These are phyloP conservation scores for Cymbopogon flexuosus DNA, from an alignment of 202 grass and related monocot species.

Conservation along the genomic window DNA sequence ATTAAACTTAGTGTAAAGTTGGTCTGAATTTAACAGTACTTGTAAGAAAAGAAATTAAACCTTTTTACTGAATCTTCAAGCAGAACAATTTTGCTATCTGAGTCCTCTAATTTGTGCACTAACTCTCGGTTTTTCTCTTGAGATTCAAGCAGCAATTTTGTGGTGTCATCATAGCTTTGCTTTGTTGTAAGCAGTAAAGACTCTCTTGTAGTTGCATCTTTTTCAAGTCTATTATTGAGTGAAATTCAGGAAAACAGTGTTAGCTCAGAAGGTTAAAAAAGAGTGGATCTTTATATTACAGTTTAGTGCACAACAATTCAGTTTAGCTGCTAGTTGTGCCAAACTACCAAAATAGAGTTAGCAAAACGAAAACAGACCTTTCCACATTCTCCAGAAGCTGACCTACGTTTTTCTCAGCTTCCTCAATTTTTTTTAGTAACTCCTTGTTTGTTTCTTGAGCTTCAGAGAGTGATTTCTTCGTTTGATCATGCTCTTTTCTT, in stretches of 20 bases:
- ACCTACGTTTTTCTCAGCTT: conserved; percentile 41
- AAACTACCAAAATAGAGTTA: conserved; percentile 25
- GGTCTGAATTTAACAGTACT: conserved; percentile 25
- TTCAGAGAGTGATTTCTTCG: conserved; percentile 53
- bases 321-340: conserved; percentile 36
- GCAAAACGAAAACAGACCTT: conserved; percentile 39
- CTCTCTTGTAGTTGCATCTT: conserved; percentile 47
- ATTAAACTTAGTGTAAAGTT: conserved; percentile 9
- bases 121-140: conserved; percentile 49
- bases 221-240: conserved; percentile 54
- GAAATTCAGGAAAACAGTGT: conserved; percentile 21
- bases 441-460: conserved; percentile 55
- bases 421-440: conserved; percentile 45
- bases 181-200: conserved; percentile 50
- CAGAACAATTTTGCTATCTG: conserved; percentile 44
- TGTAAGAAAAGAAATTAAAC: conserved; percentile 35
- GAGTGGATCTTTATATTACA: conserved; percentile 11
- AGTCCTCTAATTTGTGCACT: conserved; percentile 37
- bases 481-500: conserved; percentile 49
- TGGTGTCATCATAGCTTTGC: conserved; percentile 55
- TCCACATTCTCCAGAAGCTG: conserved; percentile 51
- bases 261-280: conserved; percentile 16
- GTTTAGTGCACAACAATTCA: conserved; percentile 27
- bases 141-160: conserved; percentile 46
- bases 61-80: conserved; percentile 60